Conservation (phyloP, 2,329 filamentous ascomycete genomes). For the Claviceps sp. region DNA sequence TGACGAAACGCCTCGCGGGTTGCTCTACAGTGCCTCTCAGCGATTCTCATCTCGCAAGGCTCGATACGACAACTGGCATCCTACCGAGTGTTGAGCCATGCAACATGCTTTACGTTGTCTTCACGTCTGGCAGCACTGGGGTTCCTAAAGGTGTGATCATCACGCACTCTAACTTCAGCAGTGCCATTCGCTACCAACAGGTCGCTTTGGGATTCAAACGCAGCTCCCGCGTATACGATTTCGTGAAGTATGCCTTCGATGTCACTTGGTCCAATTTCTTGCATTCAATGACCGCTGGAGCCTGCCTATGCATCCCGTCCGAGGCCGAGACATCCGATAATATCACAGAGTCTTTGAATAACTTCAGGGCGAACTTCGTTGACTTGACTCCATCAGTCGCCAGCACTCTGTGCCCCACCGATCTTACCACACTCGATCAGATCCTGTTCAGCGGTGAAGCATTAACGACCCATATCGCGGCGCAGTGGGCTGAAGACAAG, state of each 20-base stretch:
- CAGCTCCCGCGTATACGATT: conserved; percentile 5
- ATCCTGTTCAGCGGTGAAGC: conserved; percentile 2
- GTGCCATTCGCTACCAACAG: conserved; percentile 3
- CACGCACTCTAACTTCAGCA: conserved; percentile 5
- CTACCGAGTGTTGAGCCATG: background rate
- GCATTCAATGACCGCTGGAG: conserved; percentile 3
- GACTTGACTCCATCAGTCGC: conserved; percentile 29
- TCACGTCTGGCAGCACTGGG: conserved; percentile 13
- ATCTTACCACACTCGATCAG: background rate
- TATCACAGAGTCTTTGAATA: conserved; percentile 25
- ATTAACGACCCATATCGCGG: conserved; percentile 1
- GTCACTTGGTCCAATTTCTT: conserved; percentile 5
- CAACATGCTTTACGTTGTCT: conserved; percentile 5
- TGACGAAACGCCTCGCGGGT: background rate
- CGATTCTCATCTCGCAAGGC: background rate
- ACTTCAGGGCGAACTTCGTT: conserved; percentile 27
- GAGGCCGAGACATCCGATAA: conserved; percentile 32
- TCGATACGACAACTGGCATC: background rate
- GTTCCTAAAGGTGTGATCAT: conserved; percentile 12
- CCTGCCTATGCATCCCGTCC: conserved; percentile 7
- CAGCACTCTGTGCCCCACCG: conserved; percentile 18
- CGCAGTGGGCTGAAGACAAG: background rate
- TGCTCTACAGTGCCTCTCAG: background rate
- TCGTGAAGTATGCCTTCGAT: conserved; percentile 7
- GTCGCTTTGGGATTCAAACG: conserved; percentile 1